Evolutionary conservation across 2,329 filamentous ascomycete species (phyloP).

Genomic region (Neopestalotiopsis sp.): DNA sequence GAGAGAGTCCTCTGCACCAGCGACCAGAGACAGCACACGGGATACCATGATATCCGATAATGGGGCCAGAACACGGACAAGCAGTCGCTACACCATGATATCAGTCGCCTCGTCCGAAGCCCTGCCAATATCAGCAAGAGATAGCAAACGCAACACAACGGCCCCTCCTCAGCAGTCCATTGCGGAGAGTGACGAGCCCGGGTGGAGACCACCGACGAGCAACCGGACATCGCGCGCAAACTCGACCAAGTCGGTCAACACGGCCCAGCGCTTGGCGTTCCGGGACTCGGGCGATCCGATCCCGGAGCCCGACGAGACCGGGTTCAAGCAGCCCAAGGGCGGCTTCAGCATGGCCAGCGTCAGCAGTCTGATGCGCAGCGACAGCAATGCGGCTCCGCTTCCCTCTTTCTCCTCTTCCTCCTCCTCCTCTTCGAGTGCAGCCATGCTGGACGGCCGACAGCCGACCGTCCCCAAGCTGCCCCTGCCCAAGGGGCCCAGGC

Average conservation of each 20-base stretch:
- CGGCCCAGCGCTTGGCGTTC: constrained; percentile 32
- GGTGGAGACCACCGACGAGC: constrained; percentile 18
- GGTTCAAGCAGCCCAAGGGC: constrained; percentile 1
- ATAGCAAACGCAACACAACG: constrained; percentile 22
- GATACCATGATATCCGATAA: neutral
- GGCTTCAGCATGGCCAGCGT: constrained; percentile 21
- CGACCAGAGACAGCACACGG: constrained; percentile 5
- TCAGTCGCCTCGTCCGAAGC: neutral
- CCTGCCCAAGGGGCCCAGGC: constrained; percentile 28
- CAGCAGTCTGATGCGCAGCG: constrained; percentile 15
- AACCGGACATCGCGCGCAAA: constrained; percentile 16
- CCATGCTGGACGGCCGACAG: neutral
- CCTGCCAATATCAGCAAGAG: neutral
- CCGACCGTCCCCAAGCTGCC: constrained; percentile 12
- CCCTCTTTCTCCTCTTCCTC: no score
- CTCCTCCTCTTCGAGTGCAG: neutral
- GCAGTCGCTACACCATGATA: constrained; percentile 16
- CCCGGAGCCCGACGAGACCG: constrained; percentile 28
- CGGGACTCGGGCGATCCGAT: constrained; percentile 37
- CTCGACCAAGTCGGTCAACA: constrained; percentile 20
- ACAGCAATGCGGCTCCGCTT: neutral
- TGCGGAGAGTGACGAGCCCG: constrained; percentile 1
- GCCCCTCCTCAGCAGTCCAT: constrained; percentile 18
- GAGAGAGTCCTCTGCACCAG: neutral
- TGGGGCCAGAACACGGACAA: constrained; percentile 17